Evolutionary conservation across 345 rosid species (phyloP), one percentile per base, ranked within the genome.

Genomic region (Citrus inodora): DNA sequence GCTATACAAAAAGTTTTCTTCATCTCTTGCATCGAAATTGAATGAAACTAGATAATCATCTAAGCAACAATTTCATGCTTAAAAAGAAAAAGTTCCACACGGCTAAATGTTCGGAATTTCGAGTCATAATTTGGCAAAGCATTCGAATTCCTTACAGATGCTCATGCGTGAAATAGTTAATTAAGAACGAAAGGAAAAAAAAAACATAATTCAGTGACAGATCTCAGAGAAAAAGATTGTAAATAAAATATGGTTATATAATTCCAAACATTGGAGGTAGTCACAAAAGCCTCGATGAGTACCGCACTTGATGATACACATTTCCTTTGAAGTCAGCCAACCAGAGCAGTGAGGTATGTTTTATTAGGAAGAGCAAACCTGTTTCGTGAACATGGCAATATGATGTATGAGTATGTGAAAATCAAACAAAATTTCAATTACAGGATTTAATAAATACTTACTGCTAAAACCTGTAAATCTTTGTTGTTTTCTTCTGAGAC

Each of bases 381-480:
- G 80, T 32, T 40, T 22, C 16, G 48, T 42, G 22, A 17, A 70
- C 46, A 7, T 27, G 53, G 25, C 63, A 71, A 35, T 33, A 71
- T 8, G 56, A 64, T 64, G 27, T 24, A n/a, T 55, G 33, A 33
- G 24, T 17, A 24, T 28, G 25, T 25, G 37, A 38, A 40, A 67
- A 46, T 24, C 68, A 71, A 51, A 22, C 1, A 65, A 13, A 1
- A 62, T 37, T 11, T 38, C 24, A 74, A 64, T 65, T 46, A 17
- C 5, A 24, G 65, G 70, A 70, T 13, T 62, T 28, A 33, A 75
- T 22, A 22, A 30, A 46, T 5, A 61, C 70, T 53, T 61, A 32
- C 77, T 67, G 24, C 78, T 85, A 82, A 71, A 88, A 76, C 85
- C 80, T 80, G 70, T 82, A 86, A 67, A 82, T 46, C 78, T 77